Evolutionary conservation across 2,329 filamentous ascomycete genomes (phyloP).

Genomic region (Aspergillus sp.): DNA sequence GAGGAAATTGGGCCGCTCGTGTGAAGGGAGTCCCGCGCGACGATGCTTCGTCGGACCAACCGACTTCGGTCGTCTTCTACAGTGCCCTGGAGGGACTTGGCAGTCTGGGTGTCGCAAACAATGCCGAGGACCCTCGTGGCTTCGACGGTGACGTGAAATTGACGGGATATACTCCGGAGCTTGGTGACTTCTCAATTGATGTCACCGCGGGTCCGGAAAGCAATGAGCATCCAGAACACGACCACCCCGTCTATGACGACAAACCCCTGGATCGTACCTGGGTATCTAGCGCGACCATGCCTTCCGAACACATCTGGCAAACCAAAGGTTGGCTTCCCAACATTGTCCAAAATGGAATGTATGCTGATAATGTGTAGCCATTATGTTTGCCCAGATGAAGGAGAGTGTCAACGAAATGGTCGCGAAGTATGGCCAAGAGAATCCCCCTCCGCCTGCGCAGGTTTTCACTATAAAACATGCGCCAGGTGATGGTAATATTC

Average conservation of each 20-base stretch:
- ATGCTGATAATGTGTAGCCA: conserved; percentile 33
- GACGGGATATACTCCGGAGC: conserved; percentile 64
- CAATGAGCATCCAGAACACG: conserved; percentile 56
- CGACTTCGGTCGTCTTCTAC: conserved; percentile 80
- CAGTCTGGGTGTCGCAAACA: conserved; percentile 60
- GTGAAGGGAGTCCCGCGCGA: conserved; percentile 77
- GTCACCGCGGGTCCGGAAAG: conserved; percentile 69
- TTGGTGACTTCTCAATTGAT: conserved; percentile 78
- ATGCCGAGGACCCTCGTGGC: conserved; percentile 51
- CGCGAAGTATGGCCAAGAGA: conserved; percentile 60
- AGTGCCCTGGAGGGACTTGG: conserved; percentile 75
- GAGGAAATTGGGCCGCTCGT: conserved; percentile 87
- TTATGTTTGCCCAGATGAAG: conserved; percentile 65
- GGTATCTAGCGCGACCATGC: conserved; percentile 68
- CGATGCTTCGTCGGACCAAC: conserved; percentile 64
- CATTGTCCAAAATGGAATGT: neutral
- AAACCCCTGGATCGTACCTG: conserved; percentile 75
- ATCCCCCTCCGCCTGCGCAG: conserved; percentile 78
- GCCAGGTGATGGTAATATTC: conserved; percentile 66
- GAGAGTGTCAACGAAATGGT: conserved; percentile 60
- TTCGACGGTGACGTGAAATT: conserved; percentile 65
- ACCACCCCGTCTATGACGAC: conserved; percentile 63
- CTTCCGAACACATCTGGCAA: conserved; percentile 76
- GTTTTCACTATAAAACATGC: conserved; percentile 74
- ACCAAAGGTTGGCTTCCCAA: conserved; percentile 57